Evolutionary conservation across 208 protist species (phyloP).

Genomic region (Leishmania aethiopica): DNA sequence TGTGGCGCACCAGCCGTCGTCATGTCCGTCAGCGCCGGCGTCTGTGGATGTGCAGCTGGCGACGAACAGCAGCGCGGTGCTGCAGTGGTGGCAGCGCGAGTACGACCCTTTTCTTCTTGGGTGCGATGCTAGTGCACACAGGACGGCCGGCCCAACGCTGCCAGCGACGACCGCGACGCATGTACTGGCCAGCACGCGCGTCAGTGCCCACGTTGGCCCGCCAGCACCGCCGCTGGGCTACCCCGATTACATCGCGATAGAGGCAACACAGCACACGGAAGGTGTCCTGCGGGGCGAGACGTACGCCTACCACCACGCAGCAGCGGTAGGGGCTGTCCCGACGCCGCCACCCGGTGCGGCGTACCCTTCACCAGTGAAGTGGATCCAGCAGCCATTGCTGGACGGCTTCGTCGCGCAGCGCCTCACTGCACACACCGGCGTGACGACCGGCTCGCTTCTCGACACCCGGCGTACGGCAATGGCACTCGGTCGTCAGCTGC

Average conservation of each 20-base stretch:
- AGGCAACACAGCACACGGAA: slow-evolving; percentile 53
- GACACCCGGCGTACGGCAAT: slow-evolving; percentile 33
- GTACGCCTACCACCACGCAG: slow-evolving; percentile 34
- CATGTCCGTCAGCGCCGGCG: neutral
- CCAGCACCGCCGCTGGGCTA: slow-evolving; percentile 52
- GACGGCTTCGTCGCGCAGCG: slow-evolving; percentile 71
- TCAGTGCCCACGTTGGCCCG: slow-evolving; percentile 42
- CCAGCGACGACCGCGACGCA: neutral
- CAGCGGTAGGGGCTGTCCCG: neutral
- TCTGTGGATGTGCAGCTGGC: slow-evolving; percentile 10
- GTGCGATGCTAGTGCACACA: neutral
- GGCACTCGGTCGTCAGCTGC: slow-evolving; percentile 36
- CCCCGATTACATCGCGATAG: slow-evolving; percentile 45
- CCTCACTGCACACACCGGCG: slow-evolving; percentile 52
- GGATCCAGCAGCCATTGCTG: slow-evolving; percentile 66
- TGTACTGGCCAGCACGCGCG: neutral
- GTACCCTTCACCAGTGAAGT: slow-evolving; percentile 34
- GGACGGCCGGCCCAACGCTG: neutral
- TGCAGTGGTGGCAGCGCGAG: slow-evolving; percentile 26
- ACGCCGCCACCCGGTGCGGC: slow-evolving; percentile 2
- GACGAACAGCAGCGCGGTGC: slow-evolving; percentile 21
- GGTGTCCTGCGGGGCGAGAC: slow-evolving; percentile 49
- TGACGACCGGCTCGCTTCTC: slow-evolving; percentile 38
- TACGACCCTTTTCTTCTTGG: slow-evolving; percentile 9
- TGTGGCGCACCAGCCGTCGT: neutral